Percentiles rank a stretch among this genome's conserved stretches.
These are phyloP conservation scores for Lentithecium fluviatile DNA, from an alignment of 495 filamentous ascomycete species.

Conservation along the genomic window DNA sequence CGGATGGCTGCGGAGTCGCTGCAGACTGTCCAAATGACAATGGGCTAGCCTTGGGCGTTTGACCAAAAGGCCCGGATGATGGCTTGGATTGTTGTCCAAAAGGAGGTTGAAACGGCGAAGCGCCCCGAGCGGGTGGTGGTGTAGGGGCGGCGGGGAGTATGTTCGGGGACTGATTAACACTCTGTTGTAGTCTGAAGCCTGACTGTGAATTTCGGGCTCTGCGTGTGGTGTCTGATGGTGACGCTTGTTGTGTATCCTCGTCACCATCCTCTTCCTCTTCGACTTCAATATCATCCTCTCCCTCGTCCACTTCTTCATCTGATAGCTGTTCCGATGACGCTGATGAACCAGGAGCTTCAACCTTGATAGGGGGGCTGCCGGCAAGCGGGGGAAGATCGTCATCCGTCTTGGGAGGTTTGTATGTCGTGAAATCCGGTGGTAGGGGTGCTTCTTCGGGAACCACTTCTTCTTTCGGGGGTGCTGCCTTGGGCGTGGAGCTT, in stretches of 20 bases:
- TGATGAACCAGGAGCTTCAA: conserved; percentile 42
- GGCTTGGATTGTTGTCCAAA: conserved; percentile 7
- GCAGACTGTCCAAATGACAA: not conserved
- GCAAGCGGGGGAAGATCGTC: conserved; percentile 59
- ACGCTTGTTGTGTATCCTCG: conserved; percentile 15
- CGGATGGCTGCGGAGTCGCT: conserved; percentile 19
- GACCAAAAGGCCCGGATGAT: not conserved
- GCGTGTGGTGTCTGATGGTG: conserved; percentile 26
- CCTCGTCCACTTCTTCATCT: conserved; percentile 15
- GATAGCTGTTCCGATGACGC: conserved; percentile 43
- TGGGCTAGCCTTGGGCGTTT: not conserved
- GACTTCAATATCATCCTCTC: conserved; percentile 20
- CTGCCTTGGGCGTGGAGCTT: conserved; percentile 37
- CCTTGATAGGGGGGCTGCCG: conserved; percentile 55
- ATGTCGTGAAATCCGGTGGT: conserved; percentile 40
- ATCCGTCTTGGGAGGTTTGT: conserved; percentile 34
- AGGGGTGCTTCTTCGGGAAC: conserved; percentile 43
- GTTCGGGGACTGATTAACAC: conserved; percentile 19
- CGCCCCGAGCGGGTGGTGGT: conserved; percentile 20
- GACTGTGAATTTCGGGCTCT: conserved; percentile 7
- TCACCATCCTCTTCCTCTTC: conserved; percentile 42
- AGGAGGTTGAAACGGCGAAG: conserved; percentile 1
- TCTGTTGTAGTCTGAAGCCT: conserved; percentile 19
- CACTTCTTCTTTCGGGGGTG: conserved; percentile 10
- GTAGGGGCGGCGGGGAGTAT: conserved; percentile 31